Evolutionary conservation across 2,329 filamentous ascomycete genomes (phyloP).

Genomic region (Xylaria sp.): DNA sequence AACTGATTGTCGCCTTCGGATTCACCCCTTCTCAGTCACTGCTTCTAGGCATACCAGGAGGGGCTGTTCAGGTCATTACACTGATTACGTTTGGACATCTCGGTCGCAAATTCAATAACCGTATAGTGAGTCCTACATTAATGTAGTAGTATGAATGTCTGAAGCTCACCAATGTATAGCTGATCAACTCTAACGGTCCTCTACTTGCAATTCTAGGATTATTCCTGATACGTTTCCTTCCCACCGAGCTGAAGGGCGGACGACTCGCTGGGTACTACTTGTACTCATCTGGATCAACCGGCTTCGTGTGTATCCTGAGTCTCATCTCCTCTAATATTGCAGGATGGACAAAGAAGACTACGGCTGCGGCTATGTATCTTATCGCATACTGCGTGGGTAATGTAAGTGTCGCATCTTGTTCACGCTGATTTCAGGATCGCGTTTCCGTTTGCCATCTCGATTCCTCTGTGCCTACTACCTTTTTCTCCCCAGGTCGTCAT

Average conservation of each 20-base stretch:
- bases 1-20: conserved; percentile 66
- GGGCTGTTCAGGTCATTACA: conserved; percentile 71
- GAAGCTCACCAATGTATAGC: conserved; percentile 41
- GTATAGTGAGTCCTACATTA: conserved; percentile 55
- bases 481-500: not conserved
- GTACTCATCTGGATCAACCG: conserved; percentile 67
- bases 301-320: conserved; percentile 72
- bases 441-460: not conserved
- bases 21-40: conserved; percentile 72
- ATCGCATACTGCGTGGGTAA: conserved; percentile 66
- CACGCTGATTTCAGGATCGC: not conserved
- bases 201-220: conserved; percentile 67
- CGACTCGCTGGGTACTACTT: conserved; percentile 74
- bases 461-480: not conserved
- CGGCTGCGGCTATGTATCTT: conserved; percentile 64
- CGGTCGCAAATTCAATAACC: conserved; percentile 66
- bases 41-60: conserved; percentile 72
- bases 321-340: conserved; percentile 72
- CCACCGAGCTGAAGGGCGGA: conserved; percentile 66
- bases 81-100: conserved; percentile 62
- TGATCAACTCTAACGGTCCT: conserved; percentile 65
- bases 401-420: conserved; percentile 22
- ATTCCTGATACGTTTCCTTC: conserved; percentile 72
- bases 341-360: conserved; percentile 69
- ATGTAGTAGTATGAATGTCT: not conserved